Conservation (phyloP, 805 yeast species). For the Ogataea salicorniae region DNA sequence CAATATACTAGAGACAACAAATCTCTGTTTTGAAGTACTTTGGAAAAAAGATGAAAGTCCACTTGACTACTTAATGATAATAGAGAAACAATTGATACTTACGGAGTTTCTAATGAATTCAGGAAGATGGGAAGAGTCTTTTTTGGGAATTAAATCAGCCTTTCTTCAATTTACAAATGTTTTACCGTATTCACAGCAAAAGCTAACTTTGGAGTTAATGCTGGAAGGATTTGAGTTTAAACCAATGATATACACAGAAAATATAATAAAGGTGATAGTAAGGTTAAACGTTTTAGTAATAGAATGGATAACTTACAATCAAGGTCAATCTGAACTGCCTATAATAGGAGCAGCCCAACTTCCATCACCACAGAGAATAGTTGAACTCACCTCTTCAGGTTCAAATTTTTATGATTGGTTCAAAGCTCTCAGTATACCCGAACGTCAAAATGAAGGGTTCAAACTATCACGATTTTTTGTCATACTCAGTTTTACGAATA, state of each 20-base stretch:
- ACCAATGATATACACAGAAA: constrained; percentile 1
- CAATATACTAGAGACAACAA: constrained; percentile 2
- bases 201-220: neutral
- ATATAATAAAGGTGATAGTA: neutral
- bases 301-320: neutral
- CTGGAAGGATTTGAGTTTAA: constrained; percentile 4
- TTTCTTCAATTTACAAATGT: neutral
- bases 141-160: neutral
- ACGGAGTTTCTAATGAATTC: neutral
- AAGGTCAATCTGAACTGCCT: neutral
- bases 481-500: constrained; percentile 1
- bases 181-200: neutral
- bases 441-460: neutral
- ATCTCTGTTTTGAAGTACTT: constrained; percentile 10
- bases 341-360: neutral
- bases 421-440: neutral
- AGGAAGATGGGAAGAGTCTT: neutral
- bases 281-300: neutral
- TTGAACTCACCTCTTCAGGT: constrained; percentile 1
- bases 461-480: constrained; percentile 2
- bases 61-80: neutral
- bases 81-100: neutral
- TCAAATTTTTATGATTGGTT: constrained; percentile 14
- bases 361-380: constrained; percentile 3
- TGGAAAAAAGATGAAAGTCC: neutral